phyloP scores from a whole-genome alignment of 148 eudicot genomes.

The Rhododendron mucronatum region DNA sequence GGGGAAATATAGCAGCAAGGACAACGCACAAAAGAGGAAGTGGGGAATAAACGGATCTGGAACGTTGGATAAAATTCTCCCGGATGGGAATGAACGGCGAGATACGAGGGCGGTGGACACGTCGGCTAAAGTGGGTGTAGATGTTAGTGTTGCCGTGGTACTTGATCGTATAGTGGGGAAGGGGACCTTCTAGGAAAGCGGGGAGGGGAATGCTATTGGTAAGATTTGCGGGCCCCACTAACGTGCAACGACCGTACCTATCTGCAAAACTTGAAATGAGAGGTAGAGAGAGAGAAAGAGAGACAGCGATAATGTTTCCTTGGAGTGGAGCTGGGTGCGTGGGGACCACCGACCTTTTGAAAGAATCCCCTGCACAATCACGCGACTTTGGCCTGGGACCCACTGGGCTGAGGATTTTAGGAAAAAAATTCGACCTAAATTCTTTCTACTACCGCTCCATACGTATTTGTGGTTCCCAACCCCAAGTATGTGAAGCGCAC shows the following conservation, averaged over 20 bases:
- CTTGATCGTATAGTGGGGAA: neutral
- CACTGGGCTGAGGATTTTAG: too few species aligned
- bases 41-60: neutral
- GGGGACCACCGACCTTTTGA: too few species aligned
- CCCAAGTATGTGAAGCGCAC: too few species aligned
- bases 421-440: too few species aligned
- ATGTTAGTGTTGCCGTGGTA: neutral
- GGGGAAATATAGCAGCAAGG: neutral
- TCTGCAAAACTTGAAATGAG: neutral
- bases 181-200: neutral
- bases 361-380: too few species aligned
- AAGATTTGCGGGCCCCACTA: neutral
- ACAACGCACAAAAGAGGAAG: neutral
- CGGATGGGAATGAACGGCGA: neutral
- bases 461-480: too few species aligned
- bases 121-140: neutral
- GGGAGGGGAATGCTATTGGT: too few species aligned
- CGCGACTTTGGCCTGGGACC: too few species aligned
- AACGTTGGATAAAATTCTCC: neutral
- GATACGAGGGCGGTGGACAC: neutral
- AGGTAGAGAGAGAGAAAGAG: too few species aligned
- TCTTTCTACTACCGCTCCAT: too few species aligned
- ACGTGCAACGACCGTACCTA: constrained; percentile 9
- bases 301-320: too few species aligned
- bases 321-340: too few species aligned